Evolutionary conservation across 1,284 basidiomycete species (phyloP).

Genomic region (Ustilago cynodontis): DNA sequence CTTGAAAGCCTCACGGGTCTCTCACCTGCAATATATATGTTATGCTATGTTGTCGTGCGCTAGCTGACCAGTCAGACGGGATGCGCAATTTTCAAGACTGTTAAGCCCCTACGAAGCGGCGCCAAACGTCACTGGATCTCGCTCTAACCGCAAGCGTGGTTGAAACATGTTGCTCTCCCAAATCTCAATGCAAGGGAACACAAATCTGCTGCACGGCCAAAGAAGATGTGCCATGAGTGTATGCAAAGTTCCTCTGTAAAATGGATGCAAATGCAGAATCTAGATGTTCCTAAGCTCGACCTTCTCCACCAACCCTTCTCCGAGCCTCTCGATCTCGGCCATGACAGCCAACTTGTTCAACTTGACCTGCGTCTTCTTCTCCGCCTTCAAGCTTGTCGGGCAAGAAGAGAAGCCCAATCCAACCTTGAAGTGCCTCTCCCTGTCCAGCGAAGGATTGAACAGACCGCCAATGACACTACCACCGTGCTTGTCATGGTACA

Average conservation of each 20-base stretch:
- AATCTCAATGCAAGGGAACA: too few relatives aligned
- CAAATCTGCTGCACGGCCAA: too few relatives aligned
- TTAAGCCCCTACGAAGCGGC: background rate
- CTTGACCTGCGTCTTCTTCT: constrained; percentile 70
- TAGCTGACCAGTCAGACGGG: too few relatives aligned
- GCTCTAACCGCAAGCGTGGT: background rate
- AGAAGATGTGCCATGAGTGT: too few relatives aligned
- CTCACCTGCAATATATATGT: too few relatives aligned
- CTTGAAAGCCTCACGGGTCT: too few relatives aligned
- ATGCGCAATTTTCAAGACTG: background rate
- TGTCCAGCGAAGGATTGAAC: constrained; percentile 80
- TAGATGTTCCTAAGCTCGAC: constrained; percentile 28
- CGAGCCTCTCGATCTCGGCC: constrained; percentile 83
- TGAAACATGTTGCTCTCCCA: background rate
- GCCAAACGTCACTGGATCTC: too few relatives aligned
- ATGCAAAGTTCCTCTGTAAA: too few relatives aligned
- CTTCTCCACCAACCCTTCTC: constrained; percentile 76
- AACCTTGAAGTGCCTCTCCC: constrained; percentile 79
- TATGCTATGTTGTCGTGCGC: too few relatives aligned
- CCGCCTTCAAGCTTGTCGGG: constrained; percentile 11
- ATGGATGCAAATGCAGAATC: background rate
- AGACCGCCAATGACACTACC: constrained; percentile 82
- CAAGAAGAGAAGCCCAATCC: constrained; percentile 80
- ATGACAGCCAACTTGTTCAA: constrained; percentile 81
- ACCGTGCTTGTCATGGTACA: constrained; percentile 88